Conservation (phyloP, 352 stramenopile species). For the Aphanomyces stellatus region DNA sequence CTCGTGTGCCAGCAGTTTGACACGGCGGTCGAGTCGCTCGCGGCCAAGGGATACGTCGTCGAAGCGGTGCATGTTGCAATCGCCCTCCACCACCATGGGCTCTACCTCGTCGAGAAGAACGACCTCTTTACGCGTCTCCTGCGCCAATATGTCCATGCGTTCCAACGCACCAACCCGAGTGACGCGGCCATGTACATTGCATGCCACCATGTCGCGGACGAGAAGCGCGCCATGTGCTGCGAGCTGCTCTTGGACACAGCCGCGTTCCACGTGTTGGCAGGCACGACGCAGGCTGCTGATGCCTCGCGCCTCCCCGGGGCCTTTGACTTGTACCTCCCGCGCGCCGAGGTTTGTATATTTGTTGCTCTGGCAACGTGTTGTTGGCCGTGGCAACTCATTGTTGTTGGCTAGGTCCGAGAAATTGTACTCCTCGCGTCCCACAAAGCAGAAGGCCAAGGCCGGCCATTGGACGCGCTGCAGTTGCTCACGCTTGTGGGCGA, state of each 20-base stretch:
- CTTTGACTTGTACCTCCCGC: constrained; percentile 61
- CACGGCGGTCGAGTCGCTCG: constrained; percentile 71
- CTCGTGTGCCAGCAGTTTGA: constrained; percentile 75
- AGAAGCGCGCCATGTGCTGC: constrained; percentile 60
- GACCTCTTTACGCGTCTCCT: constrained; percentile 65
- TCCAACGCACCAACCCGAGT: constrained; percentile 63
- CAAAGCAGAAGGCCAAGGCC: constrained; percentile 63
- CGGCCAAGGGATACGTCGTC: constrained; percentile 59
- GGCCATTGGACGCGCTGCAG: constrained; percentile 61
- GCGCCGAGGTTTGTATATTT: constrained; percentile 32
- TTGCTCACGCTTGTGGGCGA: constrained; percentile 72
- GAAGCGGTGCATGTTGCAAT: constrained; percentile 78
- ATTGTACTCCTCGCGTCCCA: constrained; percentile 60
- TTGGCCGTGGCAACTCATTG: neutral
- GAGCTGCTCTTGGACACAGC: constrained; percentile 73
- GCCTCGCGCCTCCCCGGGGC: constrained; percentile 69
- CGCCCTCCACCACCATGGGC: constrained; percentile 66
- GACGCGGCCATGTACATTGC: constrained; percentile 78
- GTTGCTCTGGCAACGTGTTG: neutral
- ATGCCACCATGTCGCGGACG: constrained; percentile 46
- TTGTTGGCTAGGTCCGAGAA: constrained; percentile 51
- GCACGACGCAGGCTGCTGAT: constrained; percentile 75
- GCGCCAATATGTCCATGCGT: constrained; percentile 77
- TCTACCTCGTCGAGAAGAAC: constrained; percentile 49
- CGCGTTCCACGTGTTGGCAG: constrained; percentile 69